Evolutionary conservation across 495 filamentous ascomycete species (phyloP), one percentile per base, ranked within the genome.

Genomic region (Trichoderma virens): DNA sequence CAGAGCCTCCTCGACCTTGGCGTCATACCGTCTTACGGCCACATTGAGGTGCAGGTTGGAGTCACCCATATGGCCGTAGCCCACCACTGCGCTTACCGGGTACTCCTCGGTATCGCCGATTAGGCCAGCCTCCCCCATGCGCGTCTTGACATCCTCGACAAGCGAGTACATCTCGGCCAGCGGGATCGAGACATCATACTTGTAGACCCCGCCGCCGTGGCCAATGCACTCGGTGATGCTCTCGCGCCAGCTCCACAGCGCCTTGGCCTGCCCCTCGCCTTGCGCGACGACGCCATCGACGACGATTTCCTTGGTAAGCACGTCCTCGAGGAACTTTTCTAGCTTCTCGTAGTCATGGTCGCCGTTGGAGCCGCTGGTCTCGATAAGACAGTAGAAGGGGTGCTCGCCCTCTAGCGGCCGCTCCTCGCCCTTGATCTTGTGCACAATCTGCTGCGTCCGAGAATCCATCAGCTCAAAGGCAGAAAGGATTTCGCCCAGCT

Each of bases 41-140:
- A 98, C 81, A 74, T 98, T 98, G 64, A 98, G 78, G 75, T 98
- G 94, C 67, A 98, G 74, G 73, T 98, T 98, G 4, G 89, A 86
- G 73, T 98, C 94, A 34, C 94, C 94, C 90, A 98, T 97, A 75
- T 98, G 94, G 13, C 94, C 94, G 70, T 95, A 98, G 3, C 94
- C 94, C n/a, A 95, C 86, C 23, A 96, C 93, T 51, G 86, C 89
- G 1, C 94, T 85, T 5, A 96, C 91, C 3, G 93, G 91, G 72
- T 87, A 79, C 56, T 88, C 86, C 54, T 92, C 89, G 43, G 83
- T 83, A 28, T 91, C 88, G 35, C 91, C 88, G 18, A 96, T 81
- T 6, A 98, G 82, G 1, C 92, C 93, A 23, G 85, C 84, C 31
- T 84, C 79, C 3, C 82, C 83, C 31, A 98, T 79, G 13, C 88